Percentiles rank a stretch among this genome's conserved stretches.
Evolutionary conservation across 352 stramenopile genomes (phyloP).

Genomic region (Peronospora destructor): DNA sequence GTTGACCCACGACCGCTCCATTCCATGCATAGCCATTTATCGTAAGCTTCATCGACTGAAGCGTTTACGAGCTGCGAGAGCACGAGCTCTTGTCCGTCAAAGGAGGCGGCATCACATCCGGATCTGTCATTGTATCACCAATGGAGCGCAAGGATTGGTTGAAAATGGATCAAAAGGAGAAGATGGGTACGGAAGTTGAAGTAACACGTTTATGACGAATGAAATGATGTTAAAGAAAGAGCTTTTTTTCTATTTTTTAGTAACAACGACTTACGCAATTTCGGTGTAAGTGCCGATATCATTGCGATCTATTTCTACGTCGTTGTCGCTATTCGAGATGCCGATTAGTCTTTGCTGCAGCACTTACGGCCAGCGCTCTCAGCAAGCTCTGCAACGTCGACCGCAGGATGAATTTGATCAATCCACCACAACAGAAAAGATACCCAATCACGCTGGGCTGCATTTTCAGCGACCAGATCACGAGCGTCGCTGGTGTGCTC

Average conservation of each 20-base stretch:
- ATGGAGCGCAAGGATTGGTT: neutral
- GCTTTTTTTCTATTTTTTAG: no score
- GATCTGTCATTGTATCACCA: conserved; percentile 12
- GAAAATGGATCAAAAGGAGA: no score
- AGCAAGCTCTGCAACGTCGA: conserved; percentile 30
- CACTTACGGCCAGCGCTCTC: conserved; percentile 15
- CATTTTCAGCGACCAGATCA: conserved; percentile 48
- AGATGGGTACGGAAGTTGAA: neutral
- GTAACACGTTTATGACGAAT: conserved; percentile 3
- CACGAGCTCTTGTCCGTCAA: conserved; percentile 45
- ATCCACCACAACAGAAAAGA: conserved; percentile 40
- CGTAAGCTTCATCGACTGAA: conserved; percentile 29
- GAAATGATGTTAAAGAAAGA: conserved; percentile 6
- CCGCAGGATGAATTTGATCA: conserved; percentile 33
- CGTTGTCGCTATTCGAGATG: conserved; percentile 18
- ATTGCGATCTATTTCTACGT: neutral
- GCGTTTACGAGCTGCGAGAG: conserved; percentile 37
- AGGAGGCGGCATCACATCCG: conserved; percentile 39
- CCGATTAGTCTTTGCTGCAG: conserved; percentile 6
- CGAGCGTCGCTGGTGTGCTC: conserved; percentile 35
- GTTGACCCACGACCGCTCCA: conserved; percentile 34
- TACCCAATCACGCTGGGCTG: conserved; percentile 35
- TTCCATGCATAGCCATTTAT: conserved; percentile 45
- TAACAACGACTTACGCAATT: neutral
- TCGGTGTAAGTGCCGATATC: conserved; percentile 3